Evolutionary conservation across 208 protist genomes (phyloP).

Genomic region (Polymyxa betae): DNA sequence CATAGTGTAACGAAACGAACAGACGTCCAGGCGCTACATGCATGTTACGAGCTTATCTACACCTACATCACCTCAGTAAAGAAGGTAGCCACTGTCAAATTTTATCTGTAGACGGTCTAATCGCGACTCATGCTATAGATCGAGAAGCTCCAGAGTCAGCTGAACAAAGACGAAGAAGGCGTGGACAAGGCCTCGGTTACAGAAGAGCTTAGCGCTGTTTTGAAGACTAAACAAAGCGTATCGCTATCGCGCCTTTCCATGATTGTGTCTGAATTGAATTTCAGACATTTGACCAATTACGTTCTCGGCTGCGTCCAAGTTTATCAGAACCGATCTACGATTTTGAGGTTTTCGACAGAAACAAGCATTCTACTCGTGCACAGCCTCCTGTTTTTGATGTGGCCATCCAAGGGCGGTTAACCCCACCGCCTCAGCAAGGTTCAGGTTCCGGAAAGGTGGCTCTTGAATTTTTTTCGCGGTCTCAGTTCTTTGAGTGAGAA

Average conservation of each 20-base stretch:
- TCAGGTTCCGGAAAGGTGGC: neutral
- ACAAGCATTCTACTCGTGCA: neutral
- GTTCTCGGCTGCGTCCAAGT: neutral
- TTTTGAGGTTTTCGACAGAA: neutral
- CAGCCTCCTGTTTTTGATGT: neutral
- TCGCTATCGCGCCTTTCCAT: neutral
- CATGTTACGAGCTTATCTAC: neutral
- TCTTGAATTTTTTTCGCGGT: neutral
- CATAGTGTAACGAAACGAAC: neutral
- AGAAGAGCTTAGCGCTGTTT: neutral
- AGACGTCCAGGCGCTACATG: neutral
- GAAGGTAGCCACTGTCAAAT: neutral
- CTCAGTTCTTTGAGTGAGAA: neutral
- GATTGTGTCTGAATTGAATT: neutral
- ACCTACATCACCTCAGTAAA: neutral
- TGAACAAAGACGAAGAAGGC: neutral
- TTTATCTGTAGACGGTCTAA: neutral
- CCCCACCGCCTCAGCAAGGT: neutral
- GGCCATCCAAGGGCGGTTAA: neutral
- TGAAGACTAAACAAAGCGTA: neutral
- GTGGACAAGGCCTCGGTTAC: neutral
- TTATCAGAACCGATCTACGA: neutral
- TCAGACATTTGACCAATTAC: neutral
- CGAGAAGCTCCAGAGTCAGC: neutral
- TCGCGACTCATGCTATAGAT: too few species aligned